Base-by-base conservation (phyloP, 2,329 filamentous ascomycete genomes). In the Colletotrichum sp. region DNA sequence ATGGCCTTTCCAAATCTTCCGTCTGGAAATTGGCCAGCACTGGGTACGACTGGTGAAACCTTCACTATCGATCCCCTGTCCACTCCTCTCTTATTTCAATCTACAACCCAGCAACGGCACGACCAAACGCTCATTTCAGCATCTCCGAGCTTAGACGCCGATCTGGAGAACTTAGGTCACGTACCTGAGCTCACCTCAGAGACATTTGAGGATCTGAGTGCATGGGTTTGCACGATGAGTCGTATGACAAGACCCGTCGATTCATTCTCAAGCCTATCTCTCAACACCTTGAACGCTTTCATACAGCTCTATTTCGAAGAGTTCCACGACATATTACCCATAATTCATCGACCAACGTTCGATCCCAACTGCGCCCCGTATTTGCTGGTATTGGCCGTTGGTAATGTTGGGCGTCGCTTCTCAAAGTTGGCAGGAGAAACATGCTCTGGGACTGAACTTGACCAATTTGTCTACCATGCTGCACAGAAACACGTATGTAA, bases 301-400 rank as follows among this genome's bases (percentile, higher is more conserved):
- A 56, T 70, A 43, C 68, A 70, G 15, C 66, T 70, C 34, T 70
- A 61, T n/a, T 70, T 70, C 16, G 52, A 70, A 24, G 52, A 70
- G 30, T 70, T 70, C 13, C 66, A 61, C 12, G 26, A 60, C 18
- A 61, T 26, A 5, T 21, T 70, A 16, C 66, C 66, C 9, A 70
- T 70, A 13, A 60, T 61, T 8, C 66, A 70, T 48, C 52, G 34
- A 12, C 48, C 66, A 15, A 70, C 66, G 7, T 70, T 70, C 15
- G 24, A 70, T 30, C 66, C 66, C 13, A 60, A 60, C 21, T 38
- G 8, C 24, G 66, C 66, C 26, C 66, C 66, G 26, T 21, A 18
- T 38, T 21, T 60, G 52, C 24, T 70, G 32, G 66, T 70, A 30
- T n/a, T 70, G 1, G 66, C 34, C 18, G 9, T 62, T 8, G 32